phyloP scores from a whole-genome alignment of 495 filamentous ascomycete genomes.

The Penicillium bialowiezense region DNA sequence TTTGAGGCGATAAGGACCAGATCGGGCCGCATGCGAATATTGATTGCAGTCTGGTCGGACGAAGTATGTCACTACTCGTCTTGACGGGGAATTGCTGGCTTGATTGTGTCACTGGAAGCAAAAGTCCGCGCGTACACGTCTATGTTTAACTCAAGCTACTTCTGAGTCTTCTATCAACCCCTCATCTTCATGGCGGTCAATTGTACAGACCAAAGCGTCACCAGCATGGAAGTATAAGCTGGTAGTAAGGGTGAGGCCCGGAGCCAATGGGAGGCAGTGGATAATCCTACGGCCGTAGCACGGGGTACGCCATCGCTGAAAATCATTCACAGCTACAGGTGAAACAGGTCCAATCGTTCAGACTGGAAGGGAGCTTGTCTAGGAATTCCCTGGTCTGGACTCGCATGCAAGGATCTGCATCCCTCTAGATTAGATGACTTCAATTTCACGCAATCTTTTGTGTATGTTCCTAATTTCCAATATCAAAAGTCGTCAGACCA shows the following conservation, averaged over 20 bases:
- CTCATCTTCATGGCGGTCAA: background rate
- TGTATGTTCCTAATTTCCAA: no score
- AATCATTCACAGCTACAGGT: background rate
- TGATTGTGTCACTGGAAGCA: background rate
- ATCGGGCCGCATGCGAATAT: background rate
- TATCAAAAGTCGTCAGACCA: no score
- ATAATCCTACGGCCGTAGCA: background rate
- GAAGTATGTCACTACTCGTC: constrained; percentile 3
- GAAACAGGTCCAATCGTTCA: constrained; percentile 15
- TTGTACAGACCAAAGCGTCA: background rate
- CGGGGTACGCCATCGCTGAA: background rate
- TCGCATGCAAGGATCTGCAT: constrained; percentile 22
- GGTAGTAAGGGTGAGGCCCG: background rate
- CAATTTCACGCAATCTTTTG: no score
- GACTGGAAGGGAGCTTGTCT: background rate
- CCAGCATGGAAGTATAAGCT: background rate
- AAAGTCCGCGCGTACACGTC: no score
- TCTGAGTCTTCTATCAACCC: no score
- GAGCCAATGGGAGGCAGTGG: background rate
- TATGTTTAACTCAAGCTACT: background rate
- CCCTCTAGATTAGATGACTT: background rate
- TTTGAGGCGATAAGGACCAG: background rate
- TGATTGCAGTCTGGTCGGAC: background rate
- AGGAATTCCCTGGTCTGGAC: constrained; percentile 18
- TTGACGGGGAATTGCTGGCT: background rate